Conservation (phyloP, 345 rosid genomes). For the Citrus australasica region DNA sequence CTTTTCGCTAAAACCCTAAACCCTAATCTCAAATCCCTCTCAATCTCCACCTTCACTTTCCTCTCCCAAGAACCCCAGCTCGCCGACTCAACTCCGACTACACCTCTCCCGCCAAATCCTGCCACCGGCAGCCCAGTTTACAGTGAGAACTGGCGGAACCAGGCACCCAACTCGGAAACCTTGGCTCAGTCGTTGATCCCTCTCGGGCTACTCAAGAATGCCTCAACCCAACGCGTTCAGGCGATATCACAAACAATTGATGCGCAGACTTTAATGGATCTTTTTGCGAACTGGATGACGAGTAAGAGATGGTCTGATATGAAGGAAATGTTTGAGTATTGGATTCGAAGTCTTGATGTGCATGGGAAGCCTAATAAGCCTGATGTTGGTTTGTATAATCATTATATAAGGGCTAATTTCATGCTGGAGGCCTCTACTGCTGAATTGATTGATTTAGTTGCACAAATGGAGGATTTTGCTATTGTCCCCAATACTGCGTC, state of each 20-base stretch:
- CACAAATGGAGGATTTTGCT: constrained; percentile 61
- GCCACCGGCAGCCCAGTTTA: constrained; percentile 86
- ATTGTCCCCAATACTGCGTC: constrained; percentile 74
- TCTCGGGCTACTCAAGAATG: constrained; percentile 31
- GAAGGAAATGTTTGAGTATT: constrained; percentile 70
- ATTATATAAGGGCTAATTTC: constrained; percentile 75
- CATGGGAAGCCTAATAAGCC: constrained; percentile 86
- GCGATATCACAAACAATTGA: constrained; percentile 47
- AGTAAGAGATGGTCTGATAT: constrained; percentile 76
- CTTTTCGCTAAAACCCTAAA: constrained; percentile 35
- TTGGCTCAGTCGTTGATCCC: constrained; percentile 44
- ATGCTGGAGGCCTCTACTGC: constrained; percentile 58
- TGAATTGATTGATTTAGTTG: constrained; percentile 70
- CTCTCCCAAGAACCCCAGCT: constrained; percentile 72
- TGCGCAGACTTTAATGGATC: constrained; percentile 42
- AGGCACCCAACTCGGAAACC: constrained; percentile 30
- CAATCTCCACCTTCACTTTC: constrained; percentile 60
- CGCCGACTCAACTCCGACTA: constrained; percentile 35
- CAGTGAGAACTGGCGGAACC: constrained; percentile 77
- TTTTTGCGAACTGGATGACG: constrained; percentile 73
- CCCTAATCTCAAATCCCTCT: constrained; percentile 43
- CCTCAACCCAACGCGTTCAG: constrained; percentile 35
- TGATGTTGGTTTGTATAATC: constrained; percentile 65
- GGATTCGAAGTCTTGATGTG: constrained; percentile 76
- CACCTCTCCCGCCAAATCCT: constrained; percentile 86